Base-by-base conservation (phyloP, 225 moss, liverwort and hornwort genomes). In the Physcomitrium patens region DNA sequence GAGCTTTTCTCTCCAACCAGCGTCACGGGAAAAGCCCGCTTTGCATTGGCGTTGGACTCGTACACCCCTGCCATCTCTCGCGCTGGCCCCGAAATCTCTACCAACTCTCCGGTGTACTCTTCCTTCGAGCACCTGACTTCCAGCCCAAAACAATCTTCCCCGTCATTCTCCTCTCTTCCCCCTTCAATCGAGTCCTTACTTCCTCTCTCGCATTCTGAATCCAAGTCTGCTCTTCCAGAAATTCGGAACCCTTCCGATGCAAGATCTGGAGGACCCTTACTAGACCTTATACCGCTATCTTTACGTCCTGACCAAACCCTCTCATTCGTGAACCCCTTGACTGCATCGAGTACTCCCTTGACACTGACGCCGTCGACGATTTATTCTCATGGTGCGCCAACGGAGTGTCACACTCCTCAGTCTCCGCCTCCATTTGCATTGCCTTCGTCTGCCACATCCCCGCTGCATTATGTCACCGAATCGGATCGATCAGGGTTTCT, bases 341-440 rank as follows among this genome's bases (percentile, higher is more conserved):
- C 77, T 47, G 69, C 69, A 9, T 17, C 62, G 16, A 77, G 28
- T 56, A 68, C 73, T 12, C 81, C 73, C 10, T 10, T 9, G 1
- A 47, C 64, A n/a, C 26, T 42, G 50, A 24, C 59, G 7, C 72
- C 47, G 0, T 49, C 48, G 0, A 16, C 31, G 4, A 37, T 12
- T 8, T 24, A 51, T 10, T 63, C 46, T 17, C 52, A 61, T 18
- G 54, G 13, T 53, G 70, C 13, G 12, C 45, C 54, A 3, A 57
- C 60, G 17, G 76, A 62, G 26, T 74, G 10, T 37, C 18, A 45
- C 22, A 54, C 65, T 18, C 65, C 78, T 0, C 70, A 56, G 3
- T 83, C 79, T 0, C 83, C 83, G 3, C 83, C 83, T 3, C 79
- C 76, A 7, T 76, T 83, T n/a, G 67, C 76, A n/a, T 58, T 83